Percentiles rank a stretch among this genome's conserved stretches.
These are phyloP conservation scores for Parascedosporium putredinis DNA, from an alignment of 2,329 filamentous ascomycete species.

Conservation along the genomic window DNA sequence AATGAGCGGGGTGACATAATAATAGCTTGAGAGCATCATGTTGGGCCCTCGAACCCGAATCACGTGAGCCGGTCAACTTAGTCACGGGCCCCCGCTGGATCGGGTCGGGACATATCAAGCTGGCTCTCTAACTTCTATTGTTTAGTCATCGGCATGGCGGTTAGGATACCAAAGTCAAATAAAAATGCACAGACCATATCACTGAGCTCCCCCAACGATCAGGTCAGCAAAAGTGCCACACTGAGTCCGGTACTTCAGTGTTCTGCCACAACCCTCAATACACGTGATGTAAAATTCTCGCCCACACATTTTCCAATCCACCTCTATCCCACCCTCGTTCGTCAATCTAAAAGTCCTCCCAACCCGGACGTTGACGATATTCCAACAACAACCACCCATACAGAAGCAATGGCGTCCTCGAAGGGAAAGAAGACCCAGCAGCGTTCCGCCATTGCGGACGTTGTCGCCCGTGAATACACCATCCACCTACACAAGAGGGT, in stretches of 20 bases:
- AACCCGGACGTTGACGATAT: constrained; percentile 4
- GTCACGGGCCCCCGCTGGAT: no score
- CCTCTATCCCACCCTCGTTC: constrained; percentile 9
- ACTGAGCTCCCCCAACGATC: not conserved
- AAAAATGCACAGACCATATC: not conserved
- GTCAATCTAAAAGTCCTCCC: constrained; percentile 6
- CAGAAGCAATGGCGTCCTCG: constrained; percentile 29
- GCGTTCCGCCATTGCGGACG: constrained; percentile 96
- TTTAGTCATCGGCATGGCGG: no score
- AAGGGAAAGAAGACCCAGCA: constrained; percentile 46
- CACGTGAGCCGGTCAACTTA: no score
- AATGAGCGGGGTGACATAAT: no score
- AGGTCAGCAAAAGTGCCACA: not conserved
- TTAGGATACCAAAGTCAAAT: not conserved
- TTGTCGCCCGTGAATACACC: constrained; percentile 99
- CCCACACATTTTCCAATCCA: constrained; percentile 10
- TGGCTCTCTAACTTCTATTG: no score
- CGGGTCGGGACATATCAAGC: no score
- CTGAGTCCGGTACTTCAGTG: not conserved
- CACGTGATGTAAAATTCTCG: constrained; percentile 9
- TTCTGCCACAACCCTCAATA: constrained; percentile 8
- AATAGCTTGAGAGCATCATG: no score
- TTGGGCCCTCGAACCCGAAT: no score
- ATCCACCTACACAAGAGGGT: constrained; percentile 98
- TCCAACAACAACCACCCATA: constrained; percentile 10